Conservation (phyloP, 371 early-diverging fungal genomes). For the Mucor saturninus region DNA sequence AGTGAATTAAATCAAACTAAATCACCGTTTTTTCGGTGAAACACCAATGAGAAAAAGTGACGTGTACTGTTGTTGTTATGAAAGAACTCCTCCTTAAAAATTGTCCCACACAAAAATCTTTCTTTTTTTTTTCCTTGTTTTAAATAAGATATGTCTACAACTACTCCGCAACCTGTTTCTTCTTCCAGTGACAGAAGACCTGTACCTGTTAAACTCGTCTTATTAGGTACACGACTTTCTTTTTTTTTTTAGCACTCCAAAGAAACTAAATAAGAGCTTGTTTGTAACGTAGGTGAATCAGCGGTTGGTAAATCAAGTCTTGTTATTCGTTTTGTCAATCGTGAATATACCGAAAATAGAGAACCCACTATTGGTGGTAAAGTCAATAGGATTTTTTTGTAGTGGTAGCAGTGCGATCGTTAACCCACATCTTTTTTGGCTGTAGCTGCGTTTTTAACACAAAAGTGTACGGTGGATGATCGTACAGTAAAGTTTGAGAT, state of each 20-base stretch:
- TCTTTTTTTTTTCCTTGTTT: too few species aligned
- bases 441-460: conserved; percentile 82
- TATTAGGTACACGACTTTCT: conserved; percentile 55
- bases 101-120: too few species aligned
- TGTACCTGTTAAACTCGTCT: conserved; percentile 69
- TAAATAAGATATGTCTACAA: neutral
- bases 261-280: neutral
- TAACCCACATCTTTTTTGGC: neutral
- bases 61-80: neutral
- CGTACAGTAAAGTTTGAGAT: conserved; percentile 83
- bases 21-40: too few species aligned
- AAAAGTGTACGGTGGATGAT: conserved; percentile 71
- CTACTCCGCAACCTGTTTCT: neutral
- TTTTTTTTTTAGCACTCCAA: neutral
- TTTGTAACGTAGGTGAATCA: conserved; percentile 70
- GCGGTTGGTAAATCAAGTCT: conserved; percentile 88
- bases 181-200: conserved; percentile 38
- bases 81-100: too few species aligned
- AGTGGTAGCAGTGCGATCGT: too few species aligned
- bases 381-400: neutral
- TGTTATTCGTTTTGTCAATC: conserved; percentile 88
- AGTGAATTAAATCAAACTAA: too few species aligned
- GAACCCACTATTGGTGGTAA: conserved; percentile 96
- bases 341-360: conserved; percentile 94
- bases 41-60: too few species aligned